Conservation (phyloP, 2,329 filamentous ascomycete genomes). For the Venturia pyrina region DNA sequence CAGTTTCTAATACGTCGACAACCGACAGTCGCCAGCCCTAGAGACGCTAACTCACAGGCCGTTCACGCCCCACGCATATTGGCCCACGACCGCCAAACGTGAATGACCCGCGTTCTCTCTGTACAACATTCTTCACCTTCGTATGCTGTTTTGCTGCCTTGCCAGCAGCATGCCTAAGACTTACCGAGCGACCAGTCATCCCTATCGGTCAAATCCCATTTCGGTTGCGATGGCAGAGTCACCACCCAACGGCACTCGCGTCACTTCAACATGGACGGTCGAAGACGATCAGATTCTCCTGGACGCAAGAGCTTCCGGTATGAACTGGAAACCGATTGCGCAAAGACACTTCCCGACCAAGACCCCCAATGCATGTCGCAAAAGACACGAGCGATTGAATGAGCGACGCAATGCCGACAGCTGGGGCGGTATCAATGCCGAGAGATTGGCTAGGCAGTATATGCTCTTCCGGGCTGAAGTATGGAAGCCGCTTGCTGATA, state of each 20-base stretch:
- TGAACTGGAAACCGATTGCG: conserved; percentile 79
- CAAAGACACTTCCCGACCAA: conserved; percentile 67
- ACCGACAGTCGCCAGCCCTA: not conserved
- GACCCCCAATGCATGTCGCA: conserved; percentile 73
- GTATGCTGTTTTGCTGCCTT: not conserved
- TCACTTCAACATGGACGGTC: conserved; percentile 51
- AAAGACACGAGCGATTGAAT: conserved; percentile 76
- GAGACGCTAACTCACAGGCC: not conserved
- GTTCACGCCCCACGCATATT: not conserved
- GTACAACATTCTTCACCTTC: no score
- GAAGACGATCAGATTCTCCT: conserved; percentile 67
- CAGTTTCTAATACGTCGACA: not conserved
- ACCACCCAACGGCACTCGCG: not conserved
- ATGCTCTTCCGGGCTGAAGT: conserved; percentile 71
- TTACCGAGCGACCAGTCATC: not conserved
- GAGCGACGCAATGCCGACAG: conserved; percentile 64
- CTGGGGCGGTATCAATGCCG: conserved; percentile 68
- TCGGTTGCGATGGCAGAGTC: not conserved
- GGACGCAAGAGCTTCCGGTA: conserved; percentile 58
- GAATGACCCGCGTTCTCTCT: not conserved
- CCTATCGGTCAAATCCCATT: not conserved
- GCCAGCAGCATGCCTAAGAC: not conserved
- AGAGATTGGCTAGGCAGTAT: conserved; percentile 67
- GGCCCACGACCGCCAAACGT: not conserved
- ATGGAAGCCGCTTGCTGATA: conserved; percentile 64